A percentile compares a stretch with the other conserved stretches of the same genome.
These are phyloP conservation scores for Moniliella sp. DNA, from an alignment of 1,284 basidiomycete species.

Conservation along the genomic window DNA sequence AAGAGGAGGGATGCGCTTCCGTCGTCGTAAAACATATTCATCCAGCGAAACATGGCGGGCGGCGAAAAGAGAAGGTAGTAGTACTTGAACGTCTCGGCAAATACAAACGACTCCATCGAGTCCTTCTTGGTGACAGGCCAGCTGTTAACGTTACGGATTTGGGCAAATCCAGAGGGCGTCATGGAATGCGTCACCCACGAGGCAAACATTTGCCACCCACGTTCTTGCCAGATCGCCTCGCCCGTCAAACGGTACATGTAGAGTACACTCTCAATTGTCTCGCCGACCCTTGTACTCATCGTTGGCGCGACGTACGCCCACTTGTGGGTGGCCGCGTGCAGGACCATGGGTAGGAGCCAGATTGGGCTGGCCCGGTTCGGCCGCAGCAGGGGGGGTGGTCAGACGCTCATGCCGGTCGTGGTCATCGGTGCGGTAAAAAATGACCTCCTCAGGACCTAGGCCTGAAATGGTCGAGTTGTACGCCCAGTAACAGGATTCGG, in stretches of 20 bases:
- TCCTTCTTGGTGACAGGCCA: constrained; percentile 27
- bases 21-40: constrained; percentile 42
- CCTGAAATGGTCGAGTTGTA: constrained; percentile 32
- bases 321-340: constrained; percentile 19
- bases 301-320: constrained; percentile 15
- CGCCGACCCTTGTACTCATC: constrained; percentile 34
- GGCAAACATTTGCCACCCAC: constrained; percentile 44
- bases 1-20: constrained; percentile 31
- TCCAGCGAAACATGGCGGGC: constrained; percentile 40
- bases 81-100: constrained; percentile 40
- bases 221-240: constrained; percentile 41
- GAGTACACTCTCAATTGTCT: constrained; percentile 42
- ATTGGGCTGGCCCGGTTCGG: too few species aligned
- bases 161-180: constrained; percentile 35
- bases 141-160: constrained; percentile 35
- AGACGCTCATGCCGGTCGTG: constrained; percentile 12
- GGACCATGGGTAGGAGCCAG: too few species aligned
- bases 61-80: constrained; percentile 37
- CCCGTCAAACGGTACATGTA: constrained; percentile 42
- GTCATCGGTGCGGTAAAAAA: constrained; percentile 16
- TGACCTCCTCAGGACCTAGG: constrained; percentile 25
- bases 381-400: not conserved
- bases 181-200: constrained; percentile 38
- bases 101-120: constrained; percentile 40
- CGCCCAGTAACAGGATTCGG: constrained; percentile 40